A percentile compares a stretch with the other conserved stretches of the same genome.
Conservation (phyloP, 1,284 basidiomycete species). For the Schizophyllum commune region DNA sequence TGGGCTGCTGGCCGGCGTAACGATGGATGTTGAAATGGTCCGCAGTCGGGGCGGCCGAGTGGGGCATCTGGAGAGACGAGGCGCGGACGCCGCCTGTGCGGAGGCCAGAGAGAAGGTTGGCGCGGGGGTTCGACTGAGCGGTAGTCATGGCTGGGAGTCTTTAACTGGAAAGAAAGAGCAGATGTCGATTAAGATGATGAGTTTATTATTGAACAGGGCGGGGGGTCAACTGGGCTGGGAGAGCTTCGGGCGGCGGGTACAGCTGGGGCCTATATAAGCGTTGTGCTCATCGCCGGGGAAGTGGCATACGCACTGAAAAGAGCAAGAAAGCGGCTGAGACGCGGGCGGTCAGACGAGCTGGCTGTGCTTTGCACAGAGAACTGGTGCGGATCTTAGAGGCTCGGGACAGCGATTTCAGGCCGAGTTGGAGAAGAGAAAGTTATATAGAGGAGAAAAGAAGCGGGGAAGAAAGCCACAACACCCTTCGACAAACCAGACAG, state of each 20-base stretch:
- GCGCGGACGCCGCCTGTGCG: slow-evolving; percentile 81
- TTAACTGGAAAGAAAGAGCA: slow-evolving; percentile 21
- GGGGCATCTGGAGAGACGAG: slow-evolving; percentile 50
- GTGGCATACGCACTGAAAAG: slow-evolving; percentile 1
- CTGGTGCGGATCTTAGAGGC: neutral
- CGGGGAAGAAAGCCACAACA: slow-evolving; percentile 17
- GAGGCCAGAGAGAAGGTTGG: slow-evolving; percentile 76
- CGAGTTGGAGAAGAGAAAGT: slow-evolving; percentile 7
- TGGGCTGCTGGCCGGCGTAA: slow-evolving; percentile 32
- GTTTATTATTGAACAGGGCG: slow-evolving; percentile 4
- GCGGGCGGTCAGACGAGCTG: slow-evolving; percentile 25
- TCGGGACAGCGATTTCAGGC: neutral
- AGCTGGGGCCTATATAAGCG: neutral
- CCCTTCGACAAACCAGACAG: slow-evolving; percentile 12
- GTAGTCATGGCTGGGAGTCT: slow-evolving; percentile 49
- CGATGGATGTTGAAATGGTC: slow-evolving; percentile 55
- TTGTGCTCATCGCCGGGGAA: neutral
- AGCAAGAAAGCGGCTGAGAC: slow-evolving; percentile 9
- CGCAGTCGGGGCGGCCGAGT: slow-evolving; percentile 53
- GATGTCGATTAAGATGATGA: slow-evolving; percentile 8
- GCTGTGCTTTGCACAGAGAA: neutral
- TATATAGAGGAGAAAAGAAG: slow-evolving; percentile 17
- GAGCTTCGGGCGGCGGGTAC: neutral
- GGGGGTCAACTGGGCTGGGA: neutral
- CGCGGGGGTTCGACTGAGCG: slow-evolving; percentile 50